Evolutionary conservation across 2,329 filamentous ascomycete species (phyloP).

Genomic region (Aspergillus sp.): DNA sequence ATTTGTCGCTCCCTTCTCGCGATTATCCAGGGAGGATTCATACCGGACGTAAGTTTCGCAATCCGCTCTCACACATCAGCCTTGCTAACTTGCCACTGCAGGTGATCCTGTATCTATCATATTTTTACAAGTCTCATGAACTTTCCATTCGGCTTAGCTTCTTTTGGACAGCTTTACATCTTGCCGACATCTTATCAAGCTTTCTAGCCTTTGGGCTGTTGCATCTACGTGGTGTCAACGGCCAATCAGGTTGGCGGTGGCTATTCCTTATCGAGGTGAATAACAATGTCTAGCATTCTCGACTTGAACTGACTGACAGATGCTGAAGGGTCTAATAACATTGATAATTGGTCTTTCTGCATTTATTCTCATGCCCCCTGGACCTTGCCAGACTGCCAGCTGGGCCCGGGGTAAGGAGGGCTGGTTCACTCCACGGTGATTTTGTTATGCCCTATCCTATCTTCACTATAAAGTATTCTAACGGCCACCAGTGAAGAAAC

Average conservation of each 20-base stretch:
- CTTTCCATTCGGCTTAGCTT: slow-evolving; percentile 44
- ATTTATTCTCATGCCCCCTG: slow-evolving; percentile 2
- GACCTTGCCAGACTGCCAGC: not conserved
- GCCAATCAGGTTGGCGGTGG: slow-evolving; percentile 29
- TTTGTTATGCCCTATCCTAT: too few species aligned
- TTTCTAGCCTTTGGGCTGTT: slow-evolving; percentile 39
- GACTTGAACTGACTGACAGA: slow-evolving; percentile 35
- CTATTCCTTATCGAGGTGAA: slow-evolving; percentile 29
- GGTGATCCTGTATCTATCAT: slow-evolving; percentile 51
- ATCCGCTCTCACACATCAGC: too few species aligned
- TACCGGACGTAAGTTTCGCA: slow-evolving; percentile 1
- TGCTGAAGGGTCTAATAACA: not conserved
- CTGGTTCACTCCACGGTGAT: slow-evolving; percentile 30
- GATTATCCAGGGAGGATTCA: slow-evolving; percentile 1
- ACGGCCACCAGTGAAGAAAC: slow-evolving; percentile 39
- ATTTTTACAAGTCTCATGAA: slow-evolving; percentile 64
- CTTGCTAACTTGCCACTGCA: not conserved
- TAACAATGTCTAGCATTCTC: slow-evolving; percentile 28
- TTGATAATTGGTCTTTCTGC: slow-evolving; percentile 38
- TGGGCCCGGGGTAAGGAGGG: slow-evolving; percentile 3
- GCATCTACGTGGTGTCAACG: slow-evolving; percentile 26
- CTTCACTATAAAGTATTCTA: too few species aligned
- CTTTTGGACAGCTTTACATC: slow-evolving; percentile 16
- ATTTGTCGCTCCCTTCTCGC: slow-evolving; percentile 37
- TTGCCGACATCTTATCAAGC: slow-evolving; percentile 41